Evolutionary conservation across 129 eudicot genomes (phyloP).

Genomic region (Erigeron canadensis): DNA sequence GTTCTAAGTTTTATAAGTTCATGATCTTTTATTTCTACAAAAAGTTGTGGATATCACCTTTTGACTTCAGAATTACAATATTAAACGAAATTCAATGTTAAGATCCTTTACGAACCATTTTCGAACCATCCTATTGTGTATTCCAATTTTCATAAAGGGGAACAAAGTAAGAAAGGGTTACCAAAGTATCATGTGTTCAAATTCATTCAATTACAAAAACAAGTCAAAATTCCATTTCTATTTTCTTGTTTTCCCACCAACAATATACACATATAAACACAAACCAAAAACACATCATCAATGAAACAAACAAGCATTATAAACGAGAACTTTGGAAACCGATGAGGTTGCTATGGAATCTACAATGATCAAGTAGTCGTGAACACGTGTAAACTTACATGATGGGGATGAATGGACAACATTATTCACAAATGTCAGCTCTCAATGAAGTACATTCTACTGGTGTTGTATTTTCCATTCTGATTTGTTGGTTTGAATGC

Average conservation of each 20-base stretch:
- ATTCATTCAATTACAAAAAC: conserved; percentile 5
- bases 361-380: conserved; percentile 26
- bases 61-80: no score
- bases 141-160: neutral
- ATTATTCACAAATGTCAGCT: conserved; percentile 32
- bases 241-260: conserved; percentile 14
- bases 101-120: no score
- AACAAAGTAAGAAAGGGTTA: neutral
- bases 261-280: neutral
- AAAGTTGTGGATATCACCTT: no score
- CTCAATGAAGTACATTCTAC: conserved; percentile 11
- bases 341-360: conserved; percentile 17
- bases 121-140: no score
- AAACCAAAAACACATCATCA: conserved; percentile 5
- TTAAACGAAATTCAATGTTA: no score
- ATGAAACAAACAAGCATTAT: conserved; percentile 22
- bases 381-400: conserved; percentile 30
- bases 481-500: conserved; percentile 52
- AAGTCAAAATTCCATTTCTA: neutral
- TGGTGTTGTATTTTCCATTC: conserved; percentile 40
- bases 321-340: conserved; percentile 6
- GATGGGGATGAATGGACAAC: conserved; percentile 22
- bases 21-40: no score
- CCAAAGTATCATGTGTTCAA: neutral
- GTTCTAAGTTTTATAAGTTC: no score